Conservation (phyloP, 2,329 filamentous ascomycete genomes). For the Colletotrichum sp. region DNA sequence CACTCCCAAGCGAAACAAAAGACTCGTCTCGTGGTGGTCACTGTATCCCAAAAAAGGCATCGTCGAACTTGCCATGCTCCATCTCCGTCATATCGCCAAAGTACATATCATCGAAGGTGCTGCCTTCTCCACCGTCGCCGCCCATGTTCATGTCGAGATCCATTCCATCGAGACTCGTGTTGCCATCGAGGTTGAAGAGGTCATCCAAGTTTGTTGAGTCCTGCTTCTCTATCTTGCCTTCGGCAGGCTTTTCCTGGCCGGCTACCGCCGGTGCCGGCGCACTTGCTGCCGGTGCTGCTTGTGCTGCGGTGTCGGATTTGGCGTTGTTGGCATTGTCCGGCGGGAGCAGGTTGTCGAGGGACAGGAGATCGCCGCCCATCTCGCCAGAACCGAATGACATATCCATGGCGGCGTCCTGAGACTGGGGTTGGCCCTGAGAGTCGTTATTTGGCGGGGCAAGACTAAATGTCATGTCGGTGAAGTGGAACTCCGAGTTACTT, state of each 20-base stretch:
- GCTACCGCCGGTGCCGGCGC: slow-evolving; percentile 5
- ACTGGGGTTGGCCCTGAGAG: slow-evolving; percentile 27
- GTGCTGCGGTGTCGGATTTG: slow-evolving; percentile 4
- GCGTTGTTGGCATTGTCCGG: slow-evolving; percentile 14
- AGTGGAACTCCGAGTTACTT: slow-evolving; percentile 48
- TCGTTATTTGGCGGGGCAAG: slow-evolving; percentile 48
- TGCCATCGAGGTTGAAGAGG: slow-evolving; percentile 51
- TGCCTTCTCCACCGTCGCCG: slow-evolving; percentile 38
- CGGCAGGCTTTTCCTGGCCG: slow-evolving; percentile 21
- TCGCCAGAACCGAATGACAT: slow-evolving; percentile 46
- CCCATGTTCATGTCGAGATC: slow-evolving; percentile 42
- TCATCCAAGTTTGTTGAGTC: slow-evolving; percentile 47
- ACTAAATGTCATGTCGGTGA: slow-evolving; percentile 63
- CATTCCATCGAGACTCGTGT: slow-evolving; percentile 39
- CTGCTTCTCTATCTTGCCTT: slow-evolving; percentile 25
- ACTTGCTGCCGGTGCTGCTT: slow-evolving; percentile 5
- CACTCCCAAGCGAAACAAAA: background rate
- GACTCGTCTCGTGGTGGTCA: background rate
- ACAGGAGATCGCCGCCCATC: slow-evolving; percentile 32
- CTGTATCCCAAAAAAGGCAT: slow-evolving; percentile 48
- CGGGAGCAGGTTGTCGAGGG: slow-evolving; percentile 35
- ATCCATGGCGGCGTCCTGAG: slow-evolving; percentile 49
- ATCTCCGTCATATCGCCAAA: slow-evolving; percentile 48
- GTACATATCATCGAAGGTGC: slow-evolving; percentile 58
- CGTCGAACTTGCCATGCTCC: slow-evolving; percentile 53